Conservation (phyloP, 2,329 filamentous ascomycete species). For the Pyrenophora teres region DNA sequence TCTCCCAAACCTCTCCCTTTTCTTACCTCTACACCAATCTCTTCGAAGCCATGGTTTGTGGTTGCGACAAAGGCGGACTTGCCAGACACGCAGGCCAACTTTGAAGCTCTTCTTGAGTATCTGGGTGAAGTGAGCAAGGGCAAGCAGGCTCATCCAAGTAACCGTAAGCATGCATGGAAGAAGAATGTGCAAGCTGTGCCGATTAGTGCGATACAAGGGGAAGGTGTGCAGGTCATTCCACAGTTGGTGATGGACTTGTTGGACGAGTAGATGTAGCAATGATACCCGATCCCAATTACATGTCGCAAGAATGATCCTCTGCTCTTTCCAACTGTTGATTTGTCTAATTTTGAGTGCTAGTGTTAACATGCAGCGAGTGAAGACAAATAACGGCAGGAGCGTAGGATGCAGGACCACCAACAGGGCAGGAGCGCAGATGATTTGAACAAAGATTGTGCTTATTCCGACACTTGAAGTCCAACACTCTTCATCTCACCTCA, state of each 20-base stretch:
- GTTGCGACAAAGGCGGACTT: slow-evolving; percentile 92
- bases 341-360: too few species aligned
- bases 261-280: slow-evolving; percentile 31
- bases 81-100: slow-evolving; percentile 78
- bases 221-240: slow-evolving; percentile 77
- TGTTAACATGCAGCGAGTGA: too few species aligned
- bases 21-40: slow-evolving; percentile 69
- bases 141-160: slow-evolving; percentile 72
- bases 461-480: too few species aligned
- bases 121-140: slow-evolving; percentile 68
- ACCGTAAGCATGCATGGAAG: slow-evolving; percentile 65
- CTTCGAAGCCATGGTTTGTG: slow-evolving; percentile 96
- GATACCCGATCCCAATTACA: slow-evolving; percentile 7
- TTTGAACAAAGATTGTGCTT: too few species aligned
- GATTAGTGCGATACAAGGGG: slow-evolving; percentile 84
- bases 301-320: background rate
- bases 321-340: too few species aligned
- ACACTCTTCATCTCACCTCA: too few species aligned
- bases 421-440: too few species aligned
- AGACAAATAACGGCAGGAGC: too few species aligned
- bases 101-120: slow-evolving; percentile 70
- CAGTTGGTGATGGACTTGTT: slow-evolving; percentile 74
- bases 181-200: slow-evolving; percentile 69
- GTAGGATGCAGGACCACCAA: too few species aligned
- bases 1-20: slow-evolving; percentile 50